Base-by-base conservation (phyloP, 257 asterid genomes). In the Nemophila menziesii region DNA sequence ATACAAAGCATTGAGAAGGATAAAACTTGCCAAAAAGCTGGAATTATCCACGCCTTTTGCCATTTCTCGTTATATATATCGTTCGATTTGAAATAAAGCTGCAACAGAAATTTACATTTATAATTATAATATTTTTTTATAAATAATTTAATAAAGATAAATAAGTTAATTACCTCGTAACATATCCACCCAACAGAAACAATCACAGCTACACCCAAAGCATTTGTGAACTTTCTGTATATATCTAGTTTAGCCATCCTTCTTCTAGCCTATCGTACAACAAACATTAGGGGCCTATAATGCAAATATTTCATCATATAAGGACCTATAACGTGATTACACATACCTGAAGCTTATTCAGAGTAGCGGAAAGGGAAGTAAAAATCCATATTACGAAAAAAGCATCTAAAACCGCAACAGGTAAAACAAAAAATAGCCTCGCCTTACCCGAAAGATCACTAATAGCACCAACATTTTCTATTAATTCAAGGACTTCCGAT, bases 341-440 rank as follows among this genome's bases (percentile, higher is more conserved):
- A 57, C n/a, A 50, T 81, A 90, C 99, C 99, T 90, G 99, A 70
- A 90, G 99, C 72, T 85, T 90, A 60, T 68, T 85, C 57, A 90
- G 55, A 52, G 96, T 85, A 47, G 84, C 69, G 17, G 94, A 90
- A 41, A 90, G 74, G 49, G 96, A 79, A 15, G 82, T 80, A 65
- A 90, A 90, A 64, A 79, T 69, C 99, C 99, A 90, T 47, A 90
- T 79, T 63, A 90, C 66, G 79, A 90, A 85, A 77, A 81, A 85
- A 63, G 96, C 94, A 60, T 90, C 99, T 78, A 90, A 71, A 37
- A 79, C 51, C 36, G 96, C 93, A 51, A 90, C 96, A 46, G 96
- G 99, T 51, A 90, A 82, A 52, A 75, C 92, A 15, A 85, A 67
- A 66, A 82, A 79, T 8, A 86, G 65, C 52, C 80, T 82, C 49